Base-by-base conservation (phyloP, 768 basidiomycete species). In the Tricholomella constricta region DNA sequence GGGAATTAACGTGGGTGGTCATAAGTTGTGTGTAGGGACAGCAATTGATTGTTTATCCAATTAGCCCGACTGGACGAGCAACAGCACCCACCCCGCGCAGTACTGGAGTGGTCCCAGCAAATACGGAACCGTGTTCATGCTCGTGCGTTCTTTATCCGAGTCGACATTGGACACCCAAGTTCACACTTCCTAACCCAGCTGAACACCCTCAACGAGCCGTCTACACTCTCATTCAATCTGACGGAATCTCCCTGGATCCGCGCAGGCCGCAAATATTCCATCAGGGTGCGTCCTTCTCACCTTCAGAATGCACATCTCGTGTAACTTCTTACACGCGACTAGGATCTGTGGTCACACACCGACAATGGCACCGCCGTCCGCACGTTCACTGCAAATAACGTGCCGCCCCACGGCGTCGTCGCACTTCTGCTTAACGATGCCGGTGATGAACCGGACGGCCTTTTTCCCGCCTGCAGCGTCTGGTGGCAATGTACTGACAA, bases 291-390 rank as follows among this genome's bases (percentile, higher is more conserved):
- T n/a, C n/a, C n/a, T n/a, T n/a, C n/a, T n/a, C n/a, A n/a, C n/a
- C n/a, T n/a, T n/a, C n/a, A n/a, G n/a, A n/a, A n/a, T n/a, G n/a
- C n/a, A n/a, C n/a, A n/a, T n/a, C n/a, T n/a, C n/a, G n/a, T n/a
- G n/a, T n/a, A n/a, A n/a, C n/a, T n/a, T n/a, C n/a, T n/a, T n/a
- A n/a, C n/a, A n/a, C n/a, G n/a, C 29, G 6, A 29, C 29, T 14
- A 88, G 84, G 88, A 89, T 60, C 72, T 89, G 2, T 89, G 88
- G 88, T 65, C 81, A 3, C 87, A 89, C 64, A 87, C 84, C 19
- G 72, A 85, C 59, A 88, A 86, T 58, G 85, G 85, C 3, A 88
- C 83, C 0, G 81, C 80, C 1, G 72, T 83, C 20, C 78, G 86
- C 15, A 83, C 79, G 63, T 75, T 87, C 60, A 81, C 79, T 3